These are phyloP conservation scores for Rheum nobile DNA, from an alignment of 148 eudicot species.

Conservation along the genomic window DNA sequence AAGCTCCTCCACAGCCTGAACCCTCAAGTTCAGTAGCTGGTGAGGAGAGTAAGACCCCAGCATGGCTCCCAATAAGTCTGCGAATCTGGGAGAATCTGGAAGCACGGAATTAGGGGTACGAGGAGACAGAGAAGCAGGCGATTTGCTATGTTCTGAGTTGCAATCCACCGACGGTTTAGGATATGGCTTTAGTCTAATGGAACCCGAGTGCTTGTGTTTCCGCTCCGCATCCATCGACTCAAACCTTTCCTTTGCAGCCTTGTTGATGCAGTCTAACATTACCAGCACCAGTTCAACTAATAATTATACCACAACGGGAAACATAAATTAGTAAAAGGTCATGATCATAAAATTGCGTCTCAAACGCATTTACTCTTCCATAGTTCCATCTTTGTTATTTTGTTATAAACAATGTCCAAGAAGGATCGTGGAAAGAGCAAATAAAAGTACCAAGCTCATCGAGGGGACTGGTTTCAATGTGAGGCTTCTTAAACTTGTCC, in stretches of 20 bases:
- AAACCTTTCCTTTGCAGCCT: constrained; percentile 55
- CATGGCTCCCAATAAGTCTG: constrained; percentile 18
- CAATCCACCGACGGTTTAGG: constrained; percentile 14
- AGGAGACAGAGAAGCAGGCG: constrained; percentile 43
- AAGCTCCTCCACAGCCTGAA: constrained; percentile 59
- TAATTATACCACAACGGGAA: not conserved
- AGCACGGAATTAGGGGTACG: constrained; percentile 85
- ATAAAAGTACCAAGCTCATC: constrained; percentile 51
- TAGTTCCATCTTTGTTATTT: not conserved
- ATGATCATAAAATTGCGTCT: not conserved
- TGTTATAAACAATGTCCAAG: not conserved
- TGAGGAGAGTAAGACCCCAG: constrained; percentile 34
- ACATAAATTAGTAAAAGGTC: not conserved
- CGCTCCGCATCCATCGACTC: constrained; percentile 60
- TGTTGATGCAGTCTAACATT: constrained; percentile 57
- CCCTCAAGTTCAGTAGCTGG: constrained; percentile 51
- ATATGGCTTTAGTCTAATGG: constrained; percentile 24
- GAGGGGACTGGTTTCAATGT: constrained; percentile 30
- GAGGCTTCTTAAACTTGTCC: constrained; percentile 29
- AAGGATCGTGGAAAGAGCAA: not conserved
- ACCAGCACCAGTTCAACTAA: constrained; percentile 33
- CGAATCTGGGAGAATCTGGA: constrained; percentile 24
- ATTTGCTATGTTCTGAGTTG: constrained; percentile 25
- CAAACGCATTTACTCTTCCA: not conserved
- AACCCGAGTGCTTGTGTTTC: constrained; percentile 15